A percentile compares a stretch with the other conserved stretches of the same genome.
These are phyloP conservation scores for Apodospora peruviana DNA, from an alignment of 495 filamentous ascomycete genomes.

Conservation along the genomic window DNA sequence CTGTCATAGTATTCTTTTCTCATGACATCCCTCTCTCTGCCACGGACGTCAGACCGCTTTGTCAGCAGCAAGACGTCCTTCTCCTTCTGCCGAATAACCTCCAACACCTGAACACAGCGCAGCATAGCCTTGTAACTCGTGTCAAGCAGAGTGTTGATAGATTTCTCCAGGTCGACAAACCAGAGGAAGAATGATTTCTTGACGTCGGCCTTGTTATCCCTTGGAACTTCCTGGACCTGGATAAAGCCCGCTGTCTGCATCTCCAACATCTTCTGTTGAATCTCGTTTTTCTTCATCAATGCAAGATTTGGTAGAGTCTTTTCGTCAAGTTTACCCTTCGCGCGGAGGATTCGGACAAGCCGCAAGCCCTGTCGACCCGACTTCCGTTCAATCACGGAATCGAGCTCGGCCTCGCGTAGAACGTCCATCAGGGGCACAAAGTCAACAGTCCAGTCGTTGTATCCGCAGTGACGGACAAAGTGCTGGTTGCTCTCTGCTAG, in stretches of 20 bases:
- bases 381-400: conserved; percentile 66
- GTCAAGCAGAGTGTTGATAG: conserved; percentile 58
- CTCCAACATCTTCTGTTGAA: conserved; percentile 71
- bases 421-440: conserved; percentile 63
- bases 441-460: conserved; percentile 73
- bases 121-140: conserved; percentile 85
- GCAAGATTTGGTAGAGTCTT: conserved; percentile 69
- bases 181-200: conserved; percentile 81
- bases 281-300: conserved; percentile 71
- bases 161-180: conserved; percentile 76
- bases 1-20: conserved; percentile 58
- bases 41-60: conserved; percentile 75
- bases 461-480: conserved; percentile 59
- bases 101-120: conserved; percentile 70
- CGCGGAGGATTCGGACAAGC: conserved; percentile 72
- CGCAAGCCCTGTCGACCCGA: conserved; percentile 73
- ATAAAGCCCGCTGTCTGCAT: conserved; percentile 81
- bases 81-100: conserved; percentile 62
- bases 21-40: conserved; percentile 72
- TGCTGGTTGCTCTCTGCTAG: conserved; percentile 65
- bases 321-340: conserved; percentile 87
- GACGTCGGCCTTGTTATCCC: conserved; percentile 69
- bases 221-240: conserved; percentile 87
- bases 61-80: conserved; percentile 67
- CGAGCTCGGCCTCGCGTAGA: conserved; percentile 68